Conservation (phyloP, 2,329 filamentous ascomycete genomes). For the Colletotrichum zoysiae region DNA sequence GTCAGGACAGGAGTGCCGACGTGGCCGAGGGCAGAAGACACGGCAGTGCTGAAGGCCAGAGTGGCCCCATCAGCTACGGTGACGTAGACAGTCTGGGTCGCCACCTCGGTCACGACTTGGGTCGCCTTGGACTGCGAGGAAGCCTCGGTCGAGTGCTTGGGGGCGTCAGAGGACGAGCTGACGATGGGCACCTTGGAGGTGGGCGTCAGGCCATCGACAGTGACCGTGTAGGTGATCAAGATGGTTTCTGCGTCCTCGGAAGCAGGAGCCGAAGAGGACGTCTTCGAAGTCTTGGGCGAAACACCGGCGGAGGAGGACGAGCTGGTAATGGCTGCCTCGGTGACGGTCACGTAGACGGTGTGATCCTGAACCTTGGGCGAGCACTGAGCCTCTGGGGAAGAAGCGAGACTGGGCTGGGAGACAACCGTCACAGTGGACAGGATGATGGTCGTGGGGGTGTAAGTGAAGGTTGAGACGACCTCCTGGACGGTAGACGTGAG, state of each 20-base stretch:
- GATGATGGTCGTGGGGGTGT: slow-evolving; percentile 27
- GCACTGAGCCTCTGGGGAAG: slow-evolving; percentile 17
- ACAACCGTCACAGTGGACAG: slow-evolving; percentile 17
- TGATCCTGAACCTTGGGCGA: slow-evolving; percentile 29
- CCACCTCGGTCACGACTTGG: slow-evolving; percentile 20
- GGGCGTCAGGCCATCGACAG: slow-evolving; percentile 29
- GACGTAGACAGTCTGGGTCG: slow-evolving; percentile 32
- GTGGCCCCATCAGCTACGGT: slow-evolving; percentile 33
- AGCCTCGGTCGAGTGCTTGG: slow-evolving; percentile 14
- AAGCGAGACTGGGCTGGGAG: not conserved
- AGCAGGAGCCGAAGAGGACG: not conserved
- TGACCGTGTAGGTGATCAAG: slow-evolving; percentile 37
- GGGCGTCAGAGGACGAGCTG: slow-evolving; percentile 20
- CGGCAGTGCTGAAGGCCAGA: slow-evolving; percentile 28
- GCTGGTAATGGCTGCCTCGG: slow-evolving; percentile 30
- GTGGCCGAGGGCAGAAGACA: slow-evolving; percentile 26
- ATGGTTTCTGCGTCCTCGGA: slow-evolving; percentile 26
- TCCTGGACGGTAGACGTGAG: slow-evolving; percentile 28
- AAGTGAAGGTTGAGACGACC: slow-evolving; percentile 24
- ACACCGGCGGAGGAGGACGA: slow-evolving; percentile 8
- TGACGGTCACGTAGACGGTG: slow-evolving; percentile 40
- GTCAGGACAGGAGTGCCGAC: slow-evolving; percentile 12
- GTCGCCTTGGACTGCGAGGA: slow-evolving; percentile 22
- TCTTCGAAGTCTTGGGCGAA: slow-evolving; percentile 9
- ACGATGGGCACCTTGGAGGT: not conserved